Evolutionary conservation across 805 yeast species (phyloP), one percentile per base, ranked within the genome.

Genomic region (Wickerhamomyces bisporus): DNA sequence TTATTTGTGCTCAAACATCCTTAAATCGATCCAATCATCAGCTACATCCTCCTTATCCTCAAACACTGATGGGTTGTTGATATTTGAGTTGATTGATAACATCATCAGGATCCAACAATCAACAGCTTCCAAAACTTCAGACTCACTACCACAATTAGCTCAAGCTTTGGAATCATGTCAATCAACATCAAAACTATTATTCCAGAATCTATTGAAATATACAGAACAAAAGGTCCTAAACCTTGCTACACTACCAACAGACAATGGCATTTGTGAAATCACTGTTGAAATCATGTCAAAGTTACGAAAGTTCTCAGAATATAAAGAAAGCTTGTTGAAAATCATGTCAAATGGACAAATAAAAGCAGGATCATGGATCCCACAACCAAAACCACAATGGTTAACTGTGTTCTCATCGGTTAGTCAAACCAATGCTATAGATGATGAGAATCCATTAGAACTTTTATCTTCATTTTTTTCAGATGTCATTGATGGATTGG

Each of bases 401-500:
- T 60, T 75, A 10, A 45, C 60, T 16, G 67, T 67, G 11, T 71
- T 71, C 49, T 67, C 79, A 0, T 66, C 76, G 26, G 73, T 74
- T 3, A 62, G 72, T 10, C 66, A 70, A 11, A 65, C 65, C 11
- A 39, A 51, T 7, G 63, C 63, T 7, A 55, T 67, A 2, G 52
- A 57, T 23, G 67, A 68, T 8, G 55, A 61, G 2, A 71, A 71
- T 34, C 68, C 79, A 1, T 62, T 65, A 18, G 73, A 70, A 39
- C 59, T 83, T 45, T 58, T 87, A 25, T 72, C 87, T 1, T 70
- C 83, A 31, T 89, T 73, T 52, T 73, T 77, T 43, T 74, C 88
- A 36, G 98, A 91, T 57, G 70, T 83, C 31, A 71, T 91, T 30
- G 96, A 89, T 57, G 78, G 80, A 32, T 70, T 86, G 19, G 69